A percentile compares a stretch with the other conserved stretches of the same genome.
phyloP scores from a whole-genome alignment of 2,329 filamentous ascomycete species.

The Didymella pomorum region DNA sequence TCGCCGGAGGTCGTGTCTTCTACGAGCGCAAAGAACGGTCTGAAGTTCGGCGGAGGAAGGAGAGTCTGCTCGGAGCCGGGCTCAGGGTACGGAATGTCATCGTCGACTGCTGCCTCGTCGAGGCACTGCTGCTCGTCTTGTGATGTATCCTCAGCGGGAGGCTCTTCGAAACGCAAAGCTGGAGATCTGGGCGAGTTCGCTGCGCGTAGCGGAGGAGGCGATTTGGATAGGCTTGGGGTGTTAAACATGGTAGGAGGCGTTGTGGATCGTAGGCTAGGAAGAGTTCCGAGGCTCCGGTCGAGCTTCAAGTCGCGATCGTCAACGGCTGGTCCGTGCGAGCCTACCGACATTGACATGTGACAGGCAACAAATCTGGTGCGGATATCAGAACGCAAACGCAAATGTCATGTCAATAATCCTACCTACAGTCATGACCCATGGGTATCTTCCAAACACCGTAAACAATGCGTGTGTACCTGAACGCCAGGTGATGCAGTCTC shows the following conservation, averaged over 20 bases:
- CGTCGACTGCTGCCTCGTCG: slow-evolving; percentile 35
- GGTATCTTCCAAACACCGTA: slow-evolving; percentile 41
- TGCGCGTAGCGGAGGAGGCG: slow-evolving; percentile 27
- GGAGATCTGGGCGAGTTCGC: slow-evolving; percentile 39
- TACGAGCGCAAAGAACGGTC: slow-evolving; percentile 85
- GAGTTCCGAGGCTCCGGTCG: slow-evolving; percentile 34
- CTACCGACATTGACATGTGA: slow-evolving; percentile 20
- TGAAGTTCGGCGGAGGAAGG: slow-evolving; percentile 64
- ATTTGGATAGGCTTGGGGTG: slow-evolving; percentile 30
- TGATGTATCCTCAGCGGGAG: slow-evolving; percentile 30
- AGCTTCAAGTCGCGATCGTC: slow-evolving; percentile 34
- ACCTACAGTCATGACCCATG: slow-evolving; percentile 14
- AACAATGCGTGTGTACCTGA: background rate
- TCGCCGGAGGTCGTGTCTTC: slow-evolving; percentile 76
- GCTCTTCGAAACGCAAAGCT: slow-evolving; percentile 36
- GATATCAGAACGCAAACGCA: background rate
- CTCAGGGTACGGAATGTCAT: slow-evolving; percentile 47
- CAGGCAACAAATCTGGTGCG: background rate
- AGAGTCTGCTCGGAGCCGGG: slow-evolving; percentile 46
- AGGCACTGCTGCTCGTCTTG: slow-evolving; percentile 29
- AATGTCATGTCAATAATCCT: background rate
- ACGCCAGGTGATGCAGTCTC: background rate
- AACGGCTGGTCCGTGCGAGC: slow-evolving; percentile 34
- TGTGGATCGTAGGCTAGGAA: slow-evolving; percentile 26
- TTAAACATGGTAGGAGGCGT: slow-evolving; percentile 40